Evolutionary conservation across 2,329 filamentous ascomycete species (phyloP).

Genomic region (Aureobasidium leucospermi): DNA sequence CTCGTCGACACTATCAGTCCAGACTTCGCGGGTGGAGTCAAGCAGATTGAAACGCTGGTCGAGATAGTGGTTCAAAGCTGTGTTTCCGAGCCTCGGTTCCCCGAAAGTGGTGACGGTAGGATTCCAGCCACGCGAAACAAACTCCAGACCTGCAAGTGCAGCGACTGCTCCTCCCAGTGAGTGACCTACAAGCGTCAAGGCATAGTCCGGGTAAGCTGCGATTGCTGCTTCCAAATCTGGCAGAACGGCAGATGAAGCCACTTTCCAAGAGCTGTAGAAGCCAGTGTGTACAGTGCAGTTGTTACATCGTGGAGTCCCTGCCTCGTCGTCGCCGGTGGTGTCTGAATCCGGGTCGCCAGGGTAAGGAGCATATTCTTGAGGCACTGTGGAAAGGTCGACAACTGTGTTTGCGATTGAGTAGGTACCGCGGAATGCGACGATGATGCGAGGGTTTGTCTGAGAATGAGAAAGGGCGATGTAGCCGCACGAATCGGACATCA

Average conservation of each 20-base stretch:
- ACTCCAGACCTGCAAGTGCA: conserved; percentile 75
- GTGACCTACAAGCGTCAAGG: conserved; percentile 76
- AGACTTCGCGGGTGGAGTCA: neutral
- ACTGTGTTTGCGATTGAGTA: conserved; percentile 92
- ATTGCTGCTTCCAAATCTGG: conserved; percentile 56
- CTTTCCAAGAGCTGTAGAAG: conserved; percentile 78
- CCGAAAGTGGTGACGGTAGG: conserved; percentile 85
- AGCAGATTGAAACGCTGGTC: conserved; percentile 41
- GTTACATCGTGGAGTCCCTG: conserved; percentile 50
- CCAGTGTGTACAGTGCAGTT: conserved; percentile 93
- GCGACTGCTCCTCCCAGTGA: conserved; percentile 90
- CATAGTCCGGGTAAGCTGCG: conserved; percentile 59
- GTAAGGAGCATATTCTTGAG: conserved; percentile 87
- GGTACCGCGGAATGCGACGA: conserved; percentile 88
- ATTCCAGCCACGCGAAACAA: conserved; percentile 67
- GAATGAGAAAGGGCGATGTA: conserved; percentile 83
- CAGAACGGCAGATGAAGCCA: conserved; percentile 63
- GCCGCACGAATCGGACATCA: conserved; percentile 85
- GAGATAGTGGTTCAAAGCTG: conserved; percentile 46
- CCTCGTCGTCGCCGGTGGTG: conserved; percentile 17
- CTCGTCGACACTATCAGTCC: conserved; percentile 23
- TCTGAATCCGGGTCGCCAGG: conserved; percentile 45
- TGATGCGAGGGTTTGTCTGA: conserved; percentile 54
- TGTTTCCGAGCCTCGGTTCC: conserved; percentile 62
- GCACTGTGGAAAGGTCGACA: conserved; percentile 78